Base-by-base conservation (phyloP, 768 basidiomycete species). In the Rhizopogon rudus region DNA sequence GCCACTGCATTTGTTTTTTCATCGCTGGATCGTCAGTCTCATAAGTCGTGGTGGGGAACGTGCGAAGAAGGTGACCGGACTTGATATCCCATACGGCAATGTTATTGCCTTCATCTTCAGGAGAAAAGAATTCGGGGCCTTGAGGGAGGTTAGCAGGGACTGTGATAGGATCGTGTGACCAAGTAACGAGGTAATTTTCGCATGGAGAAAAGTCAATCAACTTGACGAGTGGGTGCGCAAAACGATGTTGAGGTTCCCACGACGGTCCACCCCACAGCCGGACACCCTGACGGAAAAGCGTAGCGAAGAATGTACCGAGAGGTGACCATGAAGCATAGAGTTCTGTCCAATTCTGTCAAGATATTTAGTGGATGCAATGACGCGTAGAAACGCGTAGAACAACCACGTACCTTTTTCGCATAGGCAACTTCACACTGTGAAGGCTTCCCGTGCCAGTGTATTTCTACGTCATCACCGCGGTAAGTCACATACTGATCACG, bases 81-180 rank as follows among this genome's bases (percentile, higher is more conserved):
- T 93, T 95, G 76, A 96, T 84, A 64, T 98, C 93, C 97, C 97
- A 99, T n/a, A 99, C 85, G 55, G 95, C 97, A 58, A 98, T 81
- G 62, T 93, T 89, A 74, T 96, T 94, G 33, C 94, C 97, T 73
- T 96, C 94, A 68, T 98, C 97, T 56, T 96, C 94, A 5, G 89
- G 84, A 44, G 92, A 89, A 74, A 94, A 91, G 68, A 82, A 91
- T 65, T 87, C 87, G 50, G 84, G 87, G 8, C 93, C 91, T 69
- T 91, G 89, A 29, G 82, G 75, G 40, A 88, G 84, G 58, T 84
- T 85, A 57, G 91, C 87, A 25, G 89, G 86, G 29, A 94, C 87
- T 40, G 87, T 80, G 60, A 98, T 94, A 13, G 94, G 86, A 61
- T 96, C 92, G 61, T 93, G 88, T 1, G 97, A 98, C 92, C 94